These are phyloP conservation scores for Lipomyces sp. DNA, from an alignment of 805 yeast species.

Conservation along the genomic window DNA sequence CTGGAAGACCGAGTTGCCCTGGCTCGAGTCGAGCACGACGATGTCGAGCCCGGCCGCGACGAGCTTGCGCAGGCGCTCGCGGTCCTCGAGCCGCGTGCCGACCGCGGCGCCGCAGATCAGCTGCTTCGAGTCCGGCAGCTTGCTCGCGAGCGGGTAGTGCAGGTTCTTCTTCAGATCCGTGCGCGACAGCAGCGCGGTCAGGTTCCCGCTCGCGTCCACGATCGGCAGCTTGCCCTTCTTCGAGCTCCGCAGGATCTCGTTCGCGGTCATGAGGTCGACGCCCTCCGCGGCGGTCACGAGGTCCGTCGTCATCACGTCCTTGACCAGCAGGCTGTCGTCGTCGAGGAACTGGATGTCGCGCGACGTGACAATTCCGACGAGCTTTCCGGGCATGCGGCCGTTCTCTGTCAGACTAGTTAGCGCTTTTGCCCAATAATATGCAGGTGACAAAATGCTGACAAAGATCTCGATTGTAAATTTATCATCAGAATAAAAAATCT, in stretches of 20 bases:
- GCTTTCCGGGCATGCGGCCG: slow-evolving; percentile 84
- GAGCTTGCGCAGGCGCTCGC: slow-evolving; percentile 73
- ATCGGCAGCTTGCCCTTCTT: slow-evolving; percentile 98
- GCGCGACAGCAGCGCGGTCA: slow-evolving; percentile 86
- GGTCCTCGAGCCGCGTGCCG: slow-evolving; percentile 90
- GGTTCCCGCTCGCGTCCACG: slow-evolving; percentile 68
- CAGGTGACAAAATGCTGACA: too few species aligned
- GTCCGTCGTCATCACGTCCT: slow-evolving; percentile 86
- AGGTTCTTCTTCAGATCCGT: slow-evolving; percentile 96
- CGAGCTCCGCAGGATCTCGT: slow-evolving; percentile 81
- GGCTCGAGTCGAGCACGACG: slow-evolving; percentile 91
- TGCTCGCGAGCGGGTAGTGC: slow-evolving; percentile 90
- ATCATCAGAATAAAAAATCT: slow-evolving; percentile 19
- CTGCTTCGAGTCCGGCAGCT: slow-evolving; percentile 89
- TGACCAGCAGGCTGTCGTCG: slow-evolving; percentile 55
- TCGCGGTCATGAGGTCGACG: slow-evolving; percentile 78
- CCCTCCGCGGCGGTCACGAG: slow-evolving; percentile 81
- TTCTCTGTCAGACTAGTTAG: slow-evolving; percentile 50
- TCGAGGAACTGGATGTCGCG: slow-evolving; percentile 97
- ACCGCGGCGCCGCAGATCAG: slow-evolving; percentile 97
- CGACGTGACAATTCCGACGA: slow-evolving; percentile 92
- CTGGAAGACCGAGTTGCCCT: slow-evolving; percentile 96
- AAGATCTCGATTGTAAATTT: too few species aligned
- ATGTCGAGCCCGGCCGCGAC: slow-evolving; percentile 97
- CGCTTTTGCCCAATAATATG: slow-evolving; percentile 32